These are phyloP conservation scores for Zygosaccharomyces bisporus DNA, from an alignment of 805 yeast genomes.

Conservation along the genomic window DNA sequence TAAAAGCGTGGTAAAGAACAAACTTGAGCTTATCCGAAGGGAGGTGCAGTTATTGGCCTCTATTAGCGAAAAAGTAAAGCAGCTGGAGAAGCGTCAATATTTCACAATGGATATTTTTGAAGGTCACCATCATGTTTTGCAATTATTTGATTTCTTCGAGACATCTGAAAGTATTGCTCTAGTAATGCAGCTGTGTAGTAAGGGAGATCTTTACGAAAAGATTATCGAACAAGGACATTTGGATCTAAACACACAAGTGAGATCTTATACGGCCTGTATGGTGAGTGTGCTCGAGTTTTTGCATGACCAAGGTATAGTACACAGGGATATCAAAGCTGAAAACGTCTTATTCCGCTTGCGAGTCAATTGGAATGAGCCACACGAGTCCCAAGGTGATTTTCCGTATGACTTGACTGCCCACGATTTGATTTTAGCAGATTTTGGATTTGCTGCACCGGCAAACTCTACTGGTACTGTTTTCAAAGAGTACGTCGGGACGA, in stretches of 20 bases:
- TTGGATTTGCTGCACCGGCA: constrained; percentile 56
- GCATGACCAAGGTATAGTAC: constrained; percentile 58
- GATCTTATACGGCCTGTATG: constrained; percentile 47
- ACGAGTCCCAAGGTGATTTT: constrained; percentile 39
- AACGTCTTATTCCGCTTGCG: constrained; percentile 50
- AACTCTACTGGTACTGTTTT: constrained; percentile 26
- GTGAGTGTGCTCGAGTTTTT: constrained; percentile 54
- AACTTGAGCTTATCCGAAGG: constrained; percentile 46
- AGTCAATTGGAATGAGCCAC: constrained; percentile 26
- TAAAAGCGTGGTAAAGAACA: constrained; percentile 29
- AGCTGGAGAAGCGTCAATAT: constrained; percentile 37
- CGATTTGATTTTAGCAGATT: constrained; percentile 39
- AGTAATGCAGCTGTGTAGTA: constrained; percentile 63
- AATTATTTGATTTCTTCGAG: constrained; percentile 66
- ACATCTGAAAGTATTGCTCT: constrained; percentile 53
- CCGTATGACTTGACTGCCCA: constrained; percentile 35
- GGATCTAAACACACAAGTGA: constrained; percentile 45
- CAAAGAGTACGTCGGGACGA: constrained; percentile 59
- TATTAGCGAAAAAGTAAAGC: constrained; percentile 26
- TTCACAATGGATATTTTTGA: constrained; percentile 26
- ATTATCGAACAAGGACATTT: constrained; percentile 47
- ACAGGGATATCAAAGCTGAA: constrained; percentile 72
- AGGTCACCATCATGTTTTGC: constrained; percentile 49
- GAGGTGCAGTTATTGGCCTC: constrained; percentile 51
- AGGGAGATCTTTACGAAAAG: constrained; percentile 65